Percentiles rank a stretch among this genome's conserved stretches.
Evolutionary conservation across 768 basidiomycete genomes (phyloP).

Genomic region (Harrya chromipes): DNA sequence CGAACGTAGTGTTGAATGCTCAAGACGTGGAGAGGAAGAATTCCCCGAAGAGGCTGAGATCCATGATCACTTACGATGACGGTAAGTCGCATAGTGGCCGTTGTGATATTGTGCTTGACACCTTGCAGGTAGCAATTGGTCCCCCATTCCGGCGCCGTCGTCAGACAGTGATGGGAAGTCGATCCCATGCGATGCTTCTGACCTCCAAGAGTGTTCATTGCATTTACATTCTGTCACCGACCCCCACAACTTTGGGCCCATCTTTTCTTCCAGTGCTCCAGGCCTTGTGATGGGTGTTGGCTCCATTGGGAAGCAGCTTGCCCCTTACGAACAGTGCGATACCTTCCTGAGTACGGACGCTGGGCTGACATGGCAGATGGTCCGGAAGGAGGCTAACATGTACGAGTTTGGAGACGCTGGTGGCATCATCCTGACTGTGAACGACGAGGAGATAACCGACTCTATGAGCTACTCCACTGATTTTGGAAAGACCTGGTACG

Average conservation of each 20-base stretch:
- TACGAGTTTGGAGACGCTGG: constrained; percentile 96
- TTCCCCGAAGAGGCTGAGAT: constrained; percentile 69
- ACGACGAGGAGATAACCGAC: constrained; percentile 79
- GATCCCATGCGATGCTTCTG: constrained; percentile 58
- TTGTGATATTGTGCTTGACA: neutral
- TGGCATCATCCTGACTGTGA: constrained; percentile 73
- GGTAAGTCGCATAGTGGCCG: constrained; percentile 34
- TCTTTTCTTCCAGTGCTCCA: constrained; percentile 94
- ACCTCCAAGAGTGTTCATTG: constrained; percentile 67
- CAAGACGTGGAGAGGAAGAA: constrained; percentile 75
- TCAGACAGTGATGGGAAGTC: constrained; percentile 57
- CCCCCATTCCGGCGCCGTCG: constrained; percentile 55
- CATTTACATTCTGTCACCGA: constrained; percentile 92
- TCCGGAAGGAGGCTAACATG: constrained; percentile 72
- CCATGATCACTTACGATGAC: constrained; percentile 88
- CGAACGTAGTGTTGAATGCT: constrained; percentile 83
- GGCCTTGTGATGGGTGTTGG: constrained; percentile 98
- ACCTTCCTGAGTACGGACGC: constrained; percentile 93
- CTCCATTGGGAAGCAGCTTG: constrained; percentile 66
- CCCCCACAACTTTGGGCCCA: constrained; percentile 89
- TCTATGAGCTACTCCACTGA: constrained; percentile 76
- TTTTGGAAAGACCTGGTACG: constrained; percentile 80
- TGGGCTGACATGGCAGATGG: constrained; percentile 84
- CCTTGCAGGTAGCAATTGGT: constrained; percentile 68
- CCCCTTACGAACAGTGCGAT: constrained; percentile 80